Conservation (phyloP, 2,329 filamentous ascomycete species). For the Botrytis fabae region DNA sequence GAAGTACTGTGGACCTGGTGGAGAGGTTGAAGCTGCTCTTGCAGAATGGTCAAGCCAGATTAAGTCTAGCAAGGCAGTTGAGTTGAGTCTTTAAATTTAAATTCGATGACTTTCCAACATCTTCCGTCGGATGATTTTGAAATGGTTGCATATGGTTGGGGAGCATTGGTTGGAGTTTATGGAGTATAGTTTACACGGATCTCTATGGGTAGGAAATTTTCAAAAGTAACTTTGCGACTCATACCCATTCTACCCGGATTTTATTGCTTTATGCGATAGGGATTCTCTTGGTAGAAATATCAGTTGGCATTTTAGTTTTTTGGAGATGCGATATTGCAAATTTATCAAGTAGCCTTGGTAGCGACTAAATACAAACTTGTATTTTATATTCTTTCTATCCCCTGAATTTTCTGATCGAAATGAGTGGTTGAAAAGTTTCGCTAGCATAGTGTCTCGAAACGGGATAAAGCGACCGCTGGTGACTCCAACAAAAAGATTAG, state of each 20-base stretch:
- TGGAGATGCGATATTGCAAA: not conserved
- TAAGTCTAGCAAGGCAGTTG: constrained; percentile 30
- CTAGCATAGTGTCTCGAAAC: too few relatives aligned
- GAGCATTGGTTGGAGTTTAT: constrained; percentile 19
- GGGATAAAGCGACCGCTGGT: too few relatives aligned
- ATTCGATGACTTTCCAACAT: not conserved
- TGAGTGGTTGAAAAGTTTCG: too few relatives aligned
- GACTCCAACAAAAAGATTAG: too few relatives aligned
- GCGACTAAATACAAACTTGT: not conserved
- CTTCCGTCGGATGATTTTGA: not conserved
- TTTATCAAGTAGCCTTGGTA: not conserved
- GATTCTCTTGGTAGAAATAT: constrained; percentile 8
- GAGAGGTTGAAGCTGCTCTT: constrained; percentile 50
- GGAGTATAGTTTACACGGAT: constrained; percentile 8
- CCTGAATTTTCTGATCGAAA: not conserved
- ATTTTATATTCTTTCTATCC: not conserved
- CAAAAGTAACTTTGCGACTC: constrained; percentile 8
- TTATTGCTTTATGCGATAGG: not conserved
- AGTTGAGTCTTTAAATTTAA: constrained; percentile 27
- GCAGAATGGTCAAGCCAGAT: constrained; percentile 47
- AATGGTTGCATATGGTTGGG: not conserved
- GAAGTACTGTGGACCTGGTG: constrained; percentile 49
- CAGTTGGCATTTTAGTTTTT: not conserved
- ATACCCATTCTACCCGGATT: constrained; percentile 12
- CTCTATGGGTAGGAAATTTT: not conserved